phyloP scores from a whole-genome alignment of 306 rosid species.

The Ochetophila trinervis region DNA sequence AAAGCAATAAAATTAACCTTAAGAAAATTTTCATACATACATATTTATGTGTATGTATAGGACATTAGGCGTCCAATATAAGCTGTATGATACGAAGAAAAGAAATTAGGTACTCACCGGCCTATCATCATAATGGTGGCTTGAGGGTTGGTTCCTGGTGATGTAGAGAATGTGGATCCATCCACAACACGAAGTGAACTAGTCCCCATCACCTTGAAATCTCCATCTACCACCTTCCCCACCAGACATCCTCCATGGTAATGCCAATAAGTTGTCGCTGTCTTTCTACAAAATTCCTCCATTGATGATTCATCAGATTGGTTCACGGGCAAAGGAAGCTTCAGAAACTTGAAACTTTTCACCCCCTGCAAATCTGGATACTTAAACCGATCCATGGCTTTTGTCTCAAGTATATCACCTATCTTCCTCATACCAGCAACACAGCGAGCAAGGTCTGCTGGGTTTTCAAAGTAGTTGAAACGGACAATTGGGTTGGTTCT shows the following conservation, averaged over 20 bases:
- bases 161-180: neutral
- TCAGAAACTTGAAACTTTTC: neutral
- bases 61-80: no score
- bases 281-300: constrained; percentile 6
- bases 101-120: neutral
- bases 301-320: constrained; percentile 6
- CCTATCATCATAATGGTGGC: constrained; percentile 31
- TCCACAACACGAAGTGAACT: constrained; percentile 11
- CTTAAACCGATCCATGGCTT: constrained; percentile 7
- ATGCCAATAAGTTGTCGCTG: constrained; percentile 25
- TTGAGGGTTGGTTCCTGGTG: constrained; percentile 25
- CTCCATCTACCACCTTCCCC: constrained; percentile 12
- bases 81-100: no score
- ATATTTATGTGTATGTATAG: no score
- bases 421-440: neutral
- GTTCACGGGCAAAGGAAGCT: constrained; percentile 9
- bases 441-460: constrained; percentile 14
- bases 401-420: neutral
- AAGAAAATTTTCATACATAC: no score
- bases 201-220: constrained; percentile 7
- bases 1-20: no score
- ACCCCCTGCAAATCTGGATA: neutral
- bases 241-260: constrained; percentile 24
- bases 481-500: neutral
- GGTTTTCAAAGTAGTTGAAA: constrained; percentile 19